phyloP scores from a whole-genome alignment of 2,329 filamentous ascomycete species.

The Fusarium poae region DNA sequence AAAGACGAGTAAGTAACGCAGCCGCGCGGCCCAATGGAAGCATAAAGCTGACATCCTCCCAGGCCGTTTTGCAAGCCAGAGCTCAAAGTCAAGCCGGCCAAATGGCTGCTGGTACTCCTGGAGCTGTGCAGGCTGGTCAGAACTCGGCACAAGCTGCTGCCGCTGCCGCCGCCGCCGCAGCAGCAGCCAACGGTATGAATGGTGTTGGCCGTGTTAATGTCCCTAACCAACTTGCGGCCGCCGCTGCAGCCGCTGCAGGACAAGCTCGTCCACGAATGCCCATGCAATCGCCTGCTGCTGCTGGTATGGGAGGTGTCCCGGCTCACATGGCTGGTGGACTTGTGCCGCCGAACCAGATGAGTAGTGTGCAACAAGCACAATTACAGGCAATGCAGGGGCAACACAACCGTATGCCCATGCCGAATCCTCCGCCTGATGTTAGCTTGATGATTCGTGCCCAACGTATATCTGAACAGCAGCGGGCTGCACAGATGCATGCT shows the following conservation, averaged over 20 bases:
- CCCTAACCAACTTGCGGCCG: conserved; percentile 61
- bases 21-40: background rate
- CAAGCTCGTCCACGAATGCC: conserved; percentile 66
- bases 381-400: conserved; percentile 71
- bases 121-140: conserved; percentile 51
- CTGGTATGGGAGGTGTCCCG: conserved; percentile 63
- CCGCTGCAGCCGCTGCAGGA: conserved; percentile 56
- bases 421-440: conserved; percentile 61
- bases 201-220: conserved; percentile 57
- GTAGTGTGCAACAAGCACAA: conserved; percentile 76
- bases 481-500: conserved; percentile 63
- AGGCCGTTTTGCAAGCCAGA: conserved; percentile 62
- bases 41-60: conserved; percentile 46
- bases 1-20: conserved; percentile 64
- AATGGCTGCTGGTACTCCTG: conserved; percentile 60
- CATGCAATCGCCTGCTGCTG: conserved; percentile 66
- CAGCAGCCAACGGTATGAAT: conserved; percentile 48
- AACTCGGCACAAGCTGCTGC: conserved; percentile 49
- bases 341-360: conserved; percentile 70
- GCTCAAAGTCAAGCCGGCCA: conserved; percentile 61
- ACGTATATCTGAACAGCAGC: conserved; percentile 75
- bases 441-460: conserved; percentile 73
- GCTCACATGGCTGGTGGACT: conserved; percentile 65
- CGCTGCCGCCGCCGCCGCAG: conserved; percentile 42
- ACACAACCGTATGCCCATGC: conserved; percentile 70